Evolutionary conservation across 2,329 filamentous ascomycete genomes (phyloP).

Genomic region (Fusarium bulbicola): DNA sequence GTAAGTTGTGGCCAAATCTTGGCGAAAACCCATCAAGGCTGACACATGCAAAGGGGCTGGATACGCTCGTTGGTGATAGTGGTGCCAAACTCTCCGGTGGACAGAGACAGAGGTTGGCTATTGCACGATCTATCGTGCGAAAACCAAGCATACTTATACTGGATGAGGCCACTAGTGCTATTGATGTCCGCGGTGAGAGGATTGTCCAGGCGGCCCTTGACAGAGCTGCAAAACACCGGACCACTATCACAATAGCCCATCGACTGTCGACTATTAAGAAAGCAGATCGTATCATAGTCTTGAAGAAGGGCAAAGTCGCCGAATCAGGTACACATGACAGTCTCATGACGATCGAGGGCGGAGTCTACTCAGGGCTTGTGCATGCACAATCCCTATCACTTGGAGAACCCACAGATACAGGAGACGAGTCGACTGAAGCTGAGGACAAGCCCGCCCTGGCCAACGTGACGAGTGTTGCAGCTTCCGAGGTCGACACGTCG

Average conservation of each 20-base stretch:
- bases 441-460: constrained; percentile 53
- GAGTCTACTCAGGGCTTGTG: constrained; percentile 75
- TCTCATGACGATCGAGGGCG: constrained; percentile 67
- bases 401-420: constrained; percentile 55
- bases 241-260: constrained; percentile 79
- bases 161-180: constrained; percentile 79
- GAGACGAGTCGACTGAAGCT: constrained; percentile 48
- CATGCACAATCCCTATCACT: constrained; percentile 68
- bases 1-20: constrained; percentile 43
- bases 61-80: constrained; percentile 78
- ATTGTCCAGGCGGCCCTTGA: constrained; percentile 73
- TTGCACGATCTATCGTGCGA: constrained; percentile 78
- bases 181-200: constrained; percentile 62
- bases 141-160: constrained; percentile 77
- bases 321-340: constrained; percentile 81
- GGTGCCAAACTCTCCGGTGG: constrained; percentile 85
- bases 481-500: constrained; percentile 45
- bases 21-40: background rate
- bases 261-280: constrained; percentile 78
- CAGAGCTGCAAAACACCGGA: constrained; percentile 68
- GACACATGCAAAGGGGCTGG: constrained; percentile 64
- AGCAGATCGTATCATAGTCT: constrained; percentile 81
- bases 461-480: constrained; percentile 57
- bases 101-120: constrained; percentile 84
- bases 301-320: constrained; percentile 74